phyloP scores from a whole-genome alignment of 2,329 filamentous ascomycete genomes.

The Chaetomiaceae sp. region DNA sequence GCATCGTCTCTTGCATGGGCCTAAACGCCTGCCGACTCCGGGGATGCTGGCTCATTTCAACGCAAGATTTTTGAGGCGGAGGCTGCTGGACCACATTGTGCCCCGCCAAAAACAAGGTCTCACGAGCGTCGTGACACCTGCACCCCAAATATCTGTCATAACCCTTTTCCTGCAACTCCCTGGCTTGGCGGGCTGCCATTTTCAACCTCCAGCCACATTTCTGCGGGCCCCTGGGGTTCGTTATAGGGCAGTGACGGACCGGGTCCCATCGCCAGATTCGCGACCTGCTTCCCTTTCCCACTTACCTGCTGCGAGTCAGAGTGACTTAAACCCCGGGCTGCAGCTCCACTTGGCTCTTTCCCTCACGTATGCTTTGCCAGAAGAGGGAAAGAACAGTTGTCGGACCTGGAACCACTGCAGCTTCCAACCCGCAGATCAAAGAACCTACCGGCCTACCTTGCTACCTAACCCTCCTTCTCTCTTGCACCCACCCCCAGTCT shows the following conservation, averaged over 20 bases:
- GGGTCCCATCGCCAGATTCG: constrained; percentile 10
- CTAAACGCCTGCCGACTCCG: constrained; percentile 1
- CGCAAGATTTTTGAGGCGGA: background rate
- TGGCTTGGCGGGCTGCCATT: constrained; percentile 12
- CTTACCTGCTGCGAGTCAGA: too few species aligned
- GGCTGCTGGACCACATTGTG: constrained; percentile 1
- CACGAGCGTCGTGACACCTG: constrained; percentile 20
- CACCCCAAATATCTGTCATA: constrained; percentile 5
- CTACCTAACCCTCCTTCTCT: too few species aligned
- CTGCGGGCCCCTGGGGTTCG: background rate
- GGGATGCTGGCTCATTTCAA: constrained; percentile 10
- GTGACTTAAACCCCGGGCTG: background rate
- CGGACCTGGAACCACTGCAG: too few species aligned
- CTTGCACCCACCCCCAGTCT: too few species aligned
- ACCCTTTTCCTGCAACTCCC: background rate
- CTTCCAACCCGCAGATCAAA: too few species aligned
- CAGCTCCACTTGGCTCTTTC: background rate
- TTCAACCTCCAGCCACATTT: constrained; percentile 5
- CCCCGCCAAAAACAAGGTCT: constrained; percentile 18
- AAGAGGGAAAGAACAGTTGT: background rate
- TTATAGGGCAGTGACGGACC: constrained; percentile 5
- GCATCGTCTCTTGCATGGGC: background rate
- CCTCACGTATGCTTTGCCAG: background rate
- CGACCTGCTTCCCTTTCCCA: too few species aligned
- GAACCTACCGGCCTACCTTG: too few species aligned